Evolutionary conservation across 805 yeast species (phyloP), one percentile per base, ranked within the genome.

Genomic region (Pichia gijzeniarum): DNA sequence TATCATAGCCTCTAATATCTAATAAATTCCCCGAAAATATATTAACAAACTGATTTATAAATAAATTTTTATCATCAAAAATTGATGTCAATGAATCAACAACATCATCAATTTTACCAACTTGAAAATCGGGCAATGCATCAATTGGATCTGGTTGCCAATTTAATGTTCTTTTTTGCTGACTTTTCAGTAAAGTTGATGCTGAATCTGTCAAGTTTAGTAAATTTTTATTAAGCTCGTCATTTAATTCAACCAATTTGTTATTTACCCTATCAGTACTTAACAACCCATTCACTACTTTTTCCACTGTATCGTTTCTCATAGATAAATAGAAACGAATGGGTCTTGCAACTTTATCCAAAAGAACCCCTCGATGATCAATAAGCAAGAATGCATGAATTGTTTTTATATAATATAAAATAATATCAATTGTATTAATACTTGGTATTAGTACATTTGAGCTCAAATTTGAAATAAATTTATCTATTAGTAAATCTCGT

Each of bases 141-240:
- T 88, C 96, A 14, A 85, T 73, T 0, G 96, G 96, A 53, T 86
- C 95, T 0, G 96, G 96, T 8, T 62, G 61, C 96, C 96, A 87
- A 39, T 74, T 67, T 2, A 79, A 56, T 53, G 40, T 68, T 57
- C 45, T 33, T 28, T 36, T 40, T 25, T 38, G 39, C 4, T 20
- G 13, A 40, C 57, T 48, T 40, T 21, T 19, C 19, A 31, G 19
- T 51, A 39, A 21, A 38, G 13, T 33, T 4, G 45, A 17, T 62
- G 51, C 35, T 57, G 30, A 25, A 30, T 4, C 22, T 13, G 12
- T 35, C 21, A 13, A 35, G 18, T 10, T 21, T 10, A 10, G 19
- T 20, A 19, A 30, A 25, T 19, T 64, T 43, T 67, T 63, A 8
- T 64, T 44, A 12, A 88, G 63, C 48, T 80, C 83, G 4, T 66